Evolutionary conservation across 2,329 filamentous ascomycete species (phyloP), one percentile per base, ranked within the genome.

Genomic region (Verticillium albo-atrum): DNA sequence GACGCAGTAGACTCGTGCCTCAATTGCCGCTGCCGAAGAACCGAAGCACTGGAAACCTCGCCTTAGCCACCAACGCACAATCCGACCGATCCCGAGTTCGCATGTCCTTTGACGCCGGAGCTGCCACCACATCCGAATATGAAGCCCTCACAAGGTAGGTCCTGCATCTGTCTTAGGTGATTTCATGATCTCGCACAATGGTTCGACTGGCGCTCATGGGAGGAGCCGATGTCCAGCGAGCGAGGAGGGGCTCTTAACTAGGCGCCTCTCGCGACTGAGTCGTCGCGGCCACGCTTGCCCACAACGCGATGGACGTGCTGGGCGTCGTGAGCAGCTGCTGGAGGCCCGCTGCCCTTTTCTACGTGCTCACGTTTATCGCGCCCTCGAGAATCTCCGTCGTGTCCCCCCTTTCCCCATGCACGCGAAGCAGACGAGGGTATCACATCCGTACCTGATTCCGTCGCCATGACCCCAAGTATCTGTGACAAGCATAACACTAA

Each of bases 81-180:
- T 53, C 25, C 28, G 85, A 88, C 65, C 85, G 82, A 64, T 79
- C 82, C 65, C 79, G 85, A 76, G 81, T 87, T 71, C 88, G 89
- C 62, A 88, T 91, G 75, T 94, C 91, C 56, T 87, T 93, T 70
- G 92, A 95, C 73, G 87, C 86, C 60, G 84, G 87, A 57, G 80
- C 84, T 62, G 80, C 83, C 64, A 74, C 75, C 62, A 70, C 74
- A 62, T 75, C 79, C 67, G 89, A 90, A 66, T 85, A 86, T 75
- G 90, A 93, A 72, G 79, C 84, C 68, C 79, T 91, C 74, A 82
- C 89, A 75, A 92, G 90, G 91, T 95, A 65, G 60, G 75, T 73
- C n/a, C 37, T 58, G 57, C 32, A 27, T 27, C 37, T 32, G 30
- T 32, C 37, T 42, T 25, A 17, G 4, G 37, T 56, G 53, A 54